Evolutionary conservation across 768 basidiomycete species (phyloP).

Genomic region (Dioszegia crocea): DNA sequence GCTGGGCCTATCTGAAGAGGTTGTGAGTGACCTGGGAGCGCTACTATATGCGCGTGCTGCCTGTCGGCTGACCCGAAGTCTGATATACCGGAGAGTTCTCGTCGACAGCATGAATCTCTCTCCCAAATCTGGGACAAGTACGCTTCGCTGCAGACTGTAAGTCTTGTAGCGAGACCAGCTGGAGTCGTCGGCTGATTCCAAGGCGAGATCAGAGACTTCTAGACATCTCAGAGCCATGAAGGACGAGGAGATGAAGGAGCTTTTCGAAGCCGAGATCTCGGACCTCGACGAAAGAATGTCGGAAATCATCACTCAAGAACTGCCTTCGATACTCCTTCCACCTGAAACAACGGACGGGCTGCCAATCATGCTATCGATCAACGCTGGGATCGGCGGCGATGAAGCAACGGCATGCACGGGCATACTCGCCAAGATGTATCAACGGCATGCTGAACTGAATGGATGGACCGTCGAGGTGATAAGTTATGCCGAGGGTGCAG

Average conservation of each 20-base stretch:
- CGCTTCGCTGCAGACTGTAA: conserved; percentile 56
- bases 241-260: conserved; percentile 60
- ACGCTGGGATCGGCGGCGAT: conserved; percentile 86
- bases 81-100: conserved; percentile 33
- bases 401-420: conserved; percentile 78
- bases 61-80: no score
- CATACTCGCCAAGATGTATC: conserved; percentile 78
- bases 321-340: conserved; percentile 72
- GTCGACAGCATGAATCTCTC: conserved; percentile 68
- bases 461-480: conserved; percentile 59
- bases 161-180: neutral
- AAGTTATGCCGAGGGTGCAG: conserved; percentile 28
- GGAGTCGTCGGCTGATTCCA: neutral
- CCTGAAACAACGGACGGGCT: conserved; percentile 62
- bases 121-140: conserved; percentile 67
- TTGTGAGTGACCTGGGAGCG: no score
- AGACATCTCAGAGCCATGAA: neutral
- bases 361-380: conserved; percentile 81
- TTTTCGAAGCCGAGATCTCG: conserved; percentile 67
- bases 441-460: conserved; percentile 58
- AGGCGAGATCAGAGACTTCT: neutral
- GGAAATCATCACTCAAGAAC: conserved; percentile 38
- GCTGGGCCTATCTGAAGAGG: neutral
- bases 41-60: no score
- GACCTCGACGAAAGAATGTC: conserved; percentile 52